phyloP scores from a whole-genome alignment of 805 yeast genomes.

The Tetrapisispora fleetii region DNA sequence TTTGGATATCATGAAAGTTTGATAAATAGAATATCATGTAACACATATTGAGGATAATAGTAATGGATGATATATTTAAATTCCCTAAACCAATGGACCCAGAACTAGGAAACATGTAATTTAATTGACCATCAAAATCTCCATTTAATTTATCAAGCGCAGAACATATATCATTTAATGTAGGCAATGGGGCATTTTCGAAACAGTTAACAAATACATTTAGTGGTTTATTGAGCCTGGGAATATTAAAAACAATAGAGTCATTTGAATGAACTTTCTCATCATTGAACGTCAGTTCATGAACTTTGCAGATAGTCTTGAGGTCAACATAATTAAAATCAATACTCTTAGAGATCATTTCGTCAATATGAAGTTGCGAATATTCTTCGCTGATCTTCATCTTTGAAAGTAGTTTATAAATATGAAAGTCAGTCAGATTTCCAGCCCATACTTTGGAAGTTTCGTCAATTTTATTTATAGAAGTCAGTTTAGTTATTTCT shows the following conservation, averaged over 20 bases:
- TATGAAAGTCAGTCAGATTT: slow-evolving; percentile 62
- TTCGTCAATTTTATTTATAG: slow-evolving; percentile 50
- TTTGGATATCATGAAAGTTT: slow-evolving; percentile 25
- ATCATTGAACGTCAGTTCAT: slow-evolving; percentile 18
- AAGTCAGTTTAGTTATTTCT: slow-evolving; percentile 78
- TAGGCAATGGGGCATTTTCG: slow-evolving; percentile 49
- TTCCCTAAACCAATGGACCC: slow-evolving; percentile 77
- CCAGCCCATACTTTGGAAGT: slow-evolving; percentile 64
- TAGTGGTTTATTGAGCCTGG: slow-evolving; percentile 40
- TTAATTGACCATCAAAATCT: slow-evolving; percentile 1
- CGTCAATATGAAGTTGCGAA: not conserved
- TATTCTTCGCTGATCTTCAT: not conserved
- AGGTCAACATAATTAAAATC: not conserved
- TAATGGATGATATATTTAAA: slow-evolving; percentile 51
- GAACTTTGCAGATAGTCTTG: slow-evolving; percentile 41
- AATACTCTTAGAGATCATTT: not conserved
- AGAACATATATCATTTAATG: slow-evolving; percentile 24
- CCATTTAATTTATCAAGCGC: slow-evolving; percentile 4
- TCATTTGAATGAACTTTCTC: slow-evolving; percentile 16
- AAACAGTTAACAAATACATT: slow-evolving; percentile 47
- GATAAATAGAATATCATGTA: slow-evolving; percentile 33
- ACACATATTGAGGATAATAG: slow-evolving; percentile 61
- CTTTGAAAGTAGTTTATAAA: slow-evolving; percentile 12
- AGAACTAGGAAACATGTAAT: slow-evolving; percentile 69
- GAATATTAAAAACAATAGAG: slow-evolving; percentile 36